phyloP scores from a whole-genome alignment of 192 early-diverging fungal species.

The Mortierella hygrophila region DNA sequence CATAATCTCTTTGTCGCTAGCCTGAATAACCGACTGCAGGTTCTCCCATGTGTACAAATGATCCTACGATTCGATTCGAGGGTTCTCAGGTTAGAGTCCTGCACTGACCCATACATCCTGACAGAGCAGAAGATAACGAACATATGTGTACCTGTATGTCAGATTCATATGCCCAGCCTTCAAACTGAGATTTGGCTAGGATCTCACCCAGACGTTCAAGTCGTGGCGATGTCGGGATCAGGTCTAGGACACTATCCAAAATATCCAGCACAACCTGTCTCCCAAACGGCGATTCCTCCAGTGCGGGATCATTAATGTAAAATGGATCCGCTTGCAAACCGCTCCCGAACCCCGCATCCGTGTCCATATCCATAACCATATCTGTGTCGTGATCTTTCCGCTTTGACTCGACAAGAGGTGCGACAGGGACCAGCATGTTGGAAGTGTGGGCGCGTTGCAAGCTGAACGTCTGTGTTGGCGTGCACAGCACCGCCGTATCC shows the following conservation, averaged over 20 bases:
- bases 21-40: conserved; percentile 61
- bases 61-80: conserved; percentile 11
- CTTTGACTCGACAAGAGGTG: conserved; percentile 20
- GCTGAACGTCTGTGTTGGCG: conserved; percentile 42
- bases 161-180: conserved; percentile 58
- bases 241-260: conserved; percentile 55
- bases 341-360: neutral
- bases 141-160: conserved; percentile 15
- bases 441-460: conserved; percentile 48
- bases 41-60: conserved; percentile 49
- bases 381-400: neutral
- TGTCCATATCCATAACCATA: conserved; percentile 18
- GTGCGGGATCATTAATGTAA: neutral
- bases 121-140: neutral
- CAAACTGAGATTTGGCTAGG: conserved; percentile 42
- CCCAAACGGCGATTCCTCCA: conserved; percentile 7
- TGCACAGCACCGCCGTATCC: conserved; percentile 51
- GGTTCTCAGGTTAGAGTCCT: neutral
- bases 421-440: conserved; percentile 47
- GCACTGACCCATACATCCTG: too few species aligned
- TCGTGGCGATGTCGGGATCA: conserved; percentile 59
- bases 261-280: conserved; percentile 51
- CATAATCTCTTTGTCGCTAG: conserved; percentile 58
- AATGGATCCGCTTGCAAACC: neutral
- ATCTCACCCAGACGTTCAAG: conserved; percentile 56